Percentiles rank a stretch among this genome's conserved stretches.
Evolutionary conservation across 768 basidiomycete species (phyloP).

Genomic region (Gloeopeniophorella convolvens): DNA sequence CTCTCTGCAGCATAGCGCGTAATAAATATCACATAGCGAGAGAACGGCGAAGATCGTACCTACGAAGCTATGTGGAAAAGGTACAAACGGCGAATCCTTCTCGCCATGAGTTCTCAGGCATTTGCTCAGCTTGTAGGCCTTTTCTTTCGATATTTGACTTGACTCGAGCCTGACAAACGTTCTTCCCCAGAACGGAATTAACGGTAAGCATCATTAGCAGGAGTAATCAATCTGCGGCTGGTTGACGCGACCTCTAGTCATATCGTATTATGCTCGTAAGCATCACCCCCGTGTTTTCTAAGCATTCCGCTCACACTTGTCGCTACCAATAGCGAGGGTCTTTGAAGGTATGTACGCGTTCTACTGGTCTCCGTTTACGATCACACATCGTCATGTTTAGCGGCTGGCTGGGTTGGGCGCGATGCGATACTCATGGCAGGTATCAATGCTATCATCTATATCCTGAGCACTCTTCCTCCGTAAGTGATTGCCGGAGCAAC

Average conservation of each 20-base stretch:
- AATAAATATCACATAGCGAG: slow-evolving; percentile 42
- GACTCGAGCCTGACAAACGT: background rate
- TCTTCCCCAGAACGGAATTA: slow-evolving; percentile 77
- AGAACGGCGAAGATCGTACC: slow-evolving; percentile 64
- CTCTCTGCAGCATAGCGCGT: background rate
- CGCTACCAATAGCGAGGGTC: slow-evolving; percentile 57
- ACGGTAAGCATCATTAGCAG: slow-evolving; percentile 45
- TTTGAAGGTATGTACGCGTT: slow-evolving; percentile 64
- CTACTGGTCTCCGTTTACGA: background rate
- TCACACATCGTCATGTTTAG: slow-evolving; percentile 34
- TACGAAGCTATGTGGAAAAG: slow-evolving; percentile 82
- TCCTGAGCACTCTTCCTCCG: slow-evolving; percentile 79
- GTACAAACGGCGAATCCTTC: slow-evolving; percentile 80
- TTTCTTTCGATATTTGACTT: slow-evolving; percentile 3
- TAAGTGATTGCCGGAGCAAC: slow-evolving; percentile 32
- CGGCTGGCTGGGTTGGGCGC: slow-evolving; percentile 92
- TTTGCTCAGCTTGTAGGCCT: slow-evolving; percentile 84
- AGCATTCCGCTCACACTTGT: slow-evolving; percentile 9
- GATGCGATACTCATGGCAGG: slow-evolving; percentile 95
- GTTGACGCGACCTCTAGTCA: slow-evolving; percentile 45
- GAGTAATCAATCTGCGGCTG: slow-evolving; percentile 1
- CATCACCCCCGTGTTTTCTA: slow-evolving; percentile 1
- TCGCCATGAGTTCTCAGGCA: slow-evolving; percentile 93
- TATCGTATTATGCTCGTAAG: slow-evolving; percentile 92
- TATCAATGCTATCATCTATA: slow-evolving; percentile 79